Percentiles rank a stretch among this genome's conserved stretches.
phyloP scores from a whole-genome alignment of 148 eudicot genomes.

The Rhododendron ovatum region DNA sequence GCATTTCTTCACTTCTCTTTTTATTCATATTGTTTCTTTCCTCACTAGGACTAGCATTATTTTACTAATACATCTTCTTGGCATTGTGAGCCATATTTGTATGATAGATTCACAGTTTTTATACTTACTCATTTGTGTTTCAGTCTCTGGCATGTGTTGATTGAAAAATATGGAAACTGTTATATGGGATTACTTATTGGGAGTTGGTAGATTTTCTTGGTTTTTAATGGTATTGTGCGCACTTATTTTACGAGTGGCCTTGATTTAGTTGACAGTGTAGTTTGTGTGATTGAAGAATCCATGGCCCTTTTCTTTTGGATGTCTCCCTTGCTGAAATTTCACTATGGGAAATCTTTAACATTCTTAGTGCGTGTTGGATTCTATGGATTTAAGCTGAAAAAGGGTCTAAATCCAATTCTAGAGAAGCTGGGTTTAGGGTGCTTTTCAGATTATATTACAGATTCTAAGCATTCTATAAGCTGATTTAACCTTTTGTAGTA shows the following conservation, averaged over 20 bases:
- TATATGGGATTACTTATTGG: not conserved
- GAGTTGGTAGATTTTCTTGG: not conserved
- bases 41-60: not conserved
- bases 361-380: not conserved
- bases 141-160: not conserved
- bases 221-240: not conserved
- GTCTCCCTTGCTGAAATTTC: not conserved
- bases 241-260: not conserved
- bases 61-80: too few relatives aligned
- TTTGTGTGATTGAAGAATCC: not conserved
- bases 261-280: not conserved
- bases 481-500: too few relatives aligned
- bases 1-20: not conserved
- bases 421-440: too few relatives aligned
- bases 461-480: too few relatives aligned
- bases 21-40: not conserved
- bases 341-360: not conserved
- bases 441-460: too few relatives aligned
- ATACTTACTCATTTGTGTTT: not conserved
- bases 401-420: too few relatives aligned
- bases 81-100: not conserved
- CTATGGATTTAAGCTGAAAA: too few relatives aligned
- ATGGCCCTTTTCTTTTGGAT: not conserved
- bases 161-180: not conserved
- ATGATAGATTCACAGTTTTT: not conserved